Evolutionary conservation across 495 filamentous ascomycete species (phyloP).

Genomic region (Annulohypoxylon nitens): DNA sequence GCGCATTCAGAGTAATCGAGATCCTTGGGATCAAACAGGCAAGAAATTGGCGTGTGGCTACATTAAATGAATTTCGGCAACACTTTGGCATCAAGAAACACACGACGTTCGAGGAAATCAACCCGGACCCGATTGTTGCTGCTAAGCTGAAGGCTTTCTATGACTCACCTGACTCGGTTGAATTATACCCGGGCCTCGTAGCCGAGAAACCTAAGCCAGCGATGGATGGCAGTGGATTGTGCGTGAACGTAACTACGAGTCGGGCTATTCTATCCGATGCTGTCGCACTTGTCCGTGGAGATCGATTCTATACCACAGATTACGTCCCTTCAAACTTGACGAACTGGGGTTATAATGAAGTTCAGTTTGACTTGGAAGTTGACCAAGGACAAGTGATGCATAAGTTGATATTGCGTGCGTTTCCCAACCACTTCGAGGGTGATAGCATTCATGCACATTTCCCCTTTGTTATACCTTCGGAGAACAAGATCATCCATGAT

Average conservation of each 20-base stretch:
- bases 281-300: constrained; percentile 79
- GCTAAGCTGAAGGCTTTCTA: constrained; percentile 77
- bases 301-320: constrained; percentile 81
- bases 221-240: constrained; percentile 74
- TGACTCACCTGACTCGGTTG: constrained; percentile 73
- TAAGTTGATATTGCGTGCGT: constrained; percentile 76
- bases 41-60: constrained; percentile 78
- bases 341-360: constrained; percentile 72
- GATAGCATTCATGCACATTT: constrained; percentile 81
- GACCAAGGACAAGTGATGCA: constrained; percentile 79
- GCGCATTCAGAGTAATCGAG: constrained; percentile 75
- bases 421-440: constrained; percentile 75
- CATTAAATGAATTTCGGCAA: constrained; percentile 82
- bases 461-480: constrained; percentile 78
- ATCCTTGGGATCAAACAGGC: constrained; percentile 83
- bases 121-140: constrained; percentile 73
- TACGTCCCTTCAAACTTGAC: constrained; percentile 79
- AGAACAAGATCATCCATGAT: constrained; percentile 76
- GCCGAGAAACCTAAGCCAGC: constrained; percentile 77
- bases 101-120: constrained; percentile 81
- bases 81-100: constrained; percentile 77
- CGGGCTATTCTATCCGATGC: constrained; percentile 86
- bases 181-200: constrained; percentile 67
- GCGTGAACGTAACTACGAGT: constrained; percentile 76
- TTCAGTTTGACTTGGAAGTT: constrained; percentile 73